Percentiles rank a stretch among this genome's conserved stretches.
Conservation (phyloP, 495 filamentous ascomycete genomes). For the Pseudevernia furfuracea region DNA sequence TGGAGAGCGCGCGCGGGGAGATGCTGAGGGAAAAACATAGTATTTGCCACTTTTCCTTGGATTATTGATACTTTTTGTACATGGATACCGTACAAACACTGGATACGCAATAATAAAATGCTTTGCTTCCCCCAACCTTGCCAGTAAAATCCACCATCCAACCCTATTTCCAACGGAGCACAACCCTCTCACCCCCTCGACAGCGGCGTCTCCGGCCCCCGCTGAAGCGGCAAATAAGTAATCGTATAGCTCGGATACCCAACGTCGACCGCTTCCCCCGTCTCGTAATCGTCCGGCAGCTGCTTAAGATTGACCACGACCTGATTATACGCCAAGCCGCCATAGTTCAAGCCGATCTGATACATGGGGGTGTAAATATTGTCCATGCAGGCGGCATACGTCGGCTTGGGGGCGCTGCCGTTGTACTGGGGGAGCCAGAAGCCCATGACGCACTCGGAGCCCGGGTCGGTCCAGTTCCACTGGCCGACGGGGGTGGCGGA, state of each 20-base stretch:
- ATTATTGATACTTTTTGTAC: too few species aligned
- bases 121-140: too few species aligned
- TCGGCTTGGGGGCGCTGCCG: background rate
- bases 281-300: conserved; percentile 3
- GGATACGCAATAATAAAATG: too few species aligned
- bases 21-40: too few species aligned
- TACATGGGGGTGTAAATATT: background rate
- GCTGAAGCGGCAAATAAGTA: background rate
- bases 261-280: background rate
- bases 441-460: conserved; percentile 16
- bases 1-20: too few species aligned
- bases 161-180: too few species aligned
- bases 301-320: background rate
- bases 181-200: background rate
- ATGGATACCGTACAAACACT: too few species aligned
- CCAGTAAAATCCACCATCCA: too few species aligned
- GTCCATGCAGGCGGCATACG: background rate
- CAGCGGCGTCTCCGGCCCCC: background rate
- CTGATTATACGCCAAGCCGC: conserved; percentile 7
- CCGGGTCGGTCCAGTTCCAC: conserved; percentile 8
- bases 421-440: conserved; percentile 10
- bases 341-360: background rate
- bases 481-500: background rate
- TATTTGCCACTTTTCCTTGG: too few species aligned
- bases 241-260: conserved; percentile 7